Evolutionary conservation across 108 stramenopile species (phyloP), one percentile per base, ranked within the genome.

Genomic region (Cyclotella baltica): DNA sequence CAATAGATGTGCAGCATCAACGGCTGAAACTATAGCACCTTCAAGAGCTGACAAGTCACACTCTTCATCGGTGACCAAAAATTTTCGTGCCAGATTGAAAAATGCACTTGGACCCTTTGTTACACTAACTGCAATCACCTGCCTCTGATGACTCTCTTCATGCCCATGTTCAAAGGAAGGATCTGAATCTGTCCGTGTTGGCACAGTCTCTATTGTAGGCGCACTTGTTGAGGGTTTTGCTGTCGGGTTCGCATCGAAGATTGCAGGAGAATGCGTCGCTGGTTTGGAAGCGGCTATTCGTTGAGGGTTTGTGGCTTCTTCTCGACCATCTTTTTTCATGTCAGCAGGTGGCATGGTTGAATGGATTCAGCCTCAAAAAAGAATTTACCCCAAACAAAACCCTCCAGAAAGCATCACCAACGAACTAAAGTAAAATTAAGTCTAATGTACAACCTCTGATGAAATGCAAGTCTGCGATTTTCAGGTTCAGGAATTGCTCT

Each of bases 71-170:
- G 88, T 90, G n/a, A 89, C 85, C 50, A 94, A 84, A 70, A 94
- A 94, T 69, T 91, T 94, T 55, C 89, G 57, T 40, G 93, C 90
- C 34, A 94, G 77, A 63, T 94, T 91, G 76, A 94, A 94, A 64
- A 92, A 94, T 19, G 90, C 93, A 11, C 89, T 84, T 28, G 93
- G 93, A 27, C 88, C 83, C 73, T 92, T 94, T 38, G 90, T 90
- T 28, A 91, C 93, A 62, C 90, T 92, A 36, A 94, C 93, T n/a
- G 93, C 93, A 76, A 94, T 94, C 2, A 92, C 87, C 67, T 94
- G 93, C 59, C 90, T 34, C 40, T 83, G 71, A 23, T 73, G 74
- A 37, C 37, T 52, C 9, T 20, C 31, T 71, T 71, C 77, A 43
- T 68, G 63, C 43, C 66, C 72, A 38, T 67, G 65, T 53, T 80